Evolutionary conservation across 2,329 filamentous ascomycete genomes (phyloP).

Genomic region (Juglanconis juglandina): DNA sequence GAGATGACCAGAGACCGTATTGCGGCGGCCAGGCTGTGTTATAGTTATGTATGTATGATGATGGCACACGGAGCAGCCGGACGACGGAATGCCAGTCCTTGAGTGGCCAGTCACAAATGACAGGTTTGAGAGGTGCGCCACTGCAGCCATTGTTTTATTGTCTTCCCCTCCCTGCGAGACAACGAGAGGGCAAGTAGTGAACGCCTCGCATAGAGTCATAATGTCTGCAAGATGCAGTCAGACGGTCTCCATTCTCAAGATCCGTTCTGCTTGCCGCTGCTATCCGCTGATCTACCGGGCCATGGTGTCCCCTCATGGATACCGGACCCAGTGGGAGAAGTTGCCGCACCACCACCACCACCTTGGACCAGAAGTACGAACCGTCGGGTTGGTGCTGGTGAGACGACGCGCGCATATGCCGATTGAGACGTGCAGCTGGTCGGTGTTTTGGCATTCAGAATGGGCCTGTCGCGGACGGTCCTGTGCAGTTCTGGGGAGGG

Average conservation of each 20-base stretch:
- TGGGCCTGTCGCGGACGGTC: too few relatives aligned
- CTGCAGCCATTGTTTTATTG: background rate
- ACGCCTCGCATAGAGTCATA: too few relatives aligned
- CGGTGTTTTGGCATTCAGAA: too few relatives aligned
- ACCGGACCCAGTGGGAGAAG: background rate
- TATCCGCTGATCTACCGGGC: background rate
- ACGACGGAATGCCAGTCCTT: background rate
- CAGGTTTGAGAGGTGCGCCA: conserved; percentile 7
- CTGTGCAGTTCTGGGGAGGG: too few relatives aligned
- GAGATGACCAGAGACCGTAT: background rate
- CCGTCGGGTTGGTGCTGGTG: too few relatives aligned
- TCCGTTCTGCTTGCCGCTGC: background rate
- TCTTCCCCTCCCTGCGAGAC: background rate
- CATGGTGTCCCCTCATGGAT: too few relatives aligned
- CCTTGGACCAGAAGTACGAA: too few relatives aligned
- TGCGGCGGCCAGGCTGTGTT: background rate
- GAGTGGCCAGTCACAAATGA: conserved; percentile 20
- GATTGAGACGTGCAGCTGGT: too few relatives aligned
- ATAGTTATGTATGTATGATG: background rate
- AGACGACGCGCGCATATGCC: too few relatives aligned
- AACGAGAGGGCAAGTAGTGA: background rate
- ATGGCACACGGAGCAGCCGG: conserved; percentile 1
- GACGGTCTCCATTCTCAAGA: too few relatives aligned
- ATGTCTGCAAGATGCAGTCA: too few relatives aligned
- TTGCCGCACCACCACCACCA: background rate